Conservation (phyloP, 805 yeast species). For the Saccharomycopsis sp. region DNA sequence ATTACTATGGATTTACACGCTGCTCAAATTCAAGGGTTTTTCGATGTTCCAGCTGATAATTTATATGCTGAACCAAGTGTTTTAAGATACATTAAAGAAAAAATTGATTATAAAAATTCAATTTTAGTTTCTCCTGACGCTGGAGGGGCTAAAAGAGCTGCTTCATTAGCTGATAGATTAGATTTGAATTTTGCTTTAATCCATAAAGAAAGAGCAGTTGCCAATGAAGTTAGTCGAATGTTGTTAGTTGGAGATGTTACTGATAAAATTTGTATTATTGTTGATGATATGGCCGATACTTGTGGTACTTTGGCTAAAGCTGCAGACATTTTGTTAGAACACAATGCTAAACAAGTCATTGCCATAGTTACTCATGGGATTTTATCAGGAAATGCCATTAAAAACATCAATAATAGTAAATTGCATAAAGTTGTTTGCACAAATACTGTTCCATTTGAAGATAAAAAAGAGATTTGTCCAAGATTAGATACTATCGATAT, state of each 20-base stretch:
- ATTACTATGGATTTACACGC: constrained; percentile 85
- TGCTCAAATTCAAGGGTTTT: constrained; percentile 83
- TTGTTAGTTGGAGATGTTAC: constrained; percentile 79
- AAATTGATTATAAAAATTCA: constrained; percentile 41
- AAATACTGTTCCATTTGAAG: constrained; percentile 70
- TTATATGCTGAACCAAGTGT: constrained; percentile 78
- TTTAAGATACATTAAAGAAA: constrained; percentile 60
- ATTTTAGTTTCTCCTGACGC: constrained; percentile 82
- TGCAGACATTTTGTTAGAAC: constrained; percentile 59
- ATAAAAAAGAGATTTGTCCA: constrained; percentile 46
- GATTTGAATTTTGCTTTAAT: constrained; percentile 77
- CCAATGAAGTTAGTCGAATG: constrained; percentile 78
- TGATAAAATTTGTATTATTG: constrained; percentile 63
- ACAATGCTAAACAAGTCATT: constrained; percentile 61
- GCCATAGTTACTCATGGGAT: constrained; percentile 82
- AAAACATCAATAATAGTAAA: constrained; percentile 58
- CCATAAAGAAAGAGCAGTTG: constrained; percentile 75
- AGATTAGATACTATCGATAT: constrained; percentile 62
- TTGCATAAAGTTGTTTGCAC: constrained; percentile 67
- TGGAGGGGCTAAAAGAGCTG: constrained; percentile 88
- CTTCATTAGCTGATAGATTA: constrained; percentile 67
- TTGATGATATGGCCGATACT: constrained; percentile 87
- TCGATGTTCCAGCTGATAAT: constrained; percentile 75
- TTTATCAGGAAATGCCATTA: constrained; percentile 62
- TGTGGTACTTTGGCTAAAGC: constrained; percentile 83